A percentile compares a stretch with the other conserved stretches of the same genome.
Conservation (phyloP, 2,329 filamentous ascomycete genomes). For the Fusarium sp. region DNA sequence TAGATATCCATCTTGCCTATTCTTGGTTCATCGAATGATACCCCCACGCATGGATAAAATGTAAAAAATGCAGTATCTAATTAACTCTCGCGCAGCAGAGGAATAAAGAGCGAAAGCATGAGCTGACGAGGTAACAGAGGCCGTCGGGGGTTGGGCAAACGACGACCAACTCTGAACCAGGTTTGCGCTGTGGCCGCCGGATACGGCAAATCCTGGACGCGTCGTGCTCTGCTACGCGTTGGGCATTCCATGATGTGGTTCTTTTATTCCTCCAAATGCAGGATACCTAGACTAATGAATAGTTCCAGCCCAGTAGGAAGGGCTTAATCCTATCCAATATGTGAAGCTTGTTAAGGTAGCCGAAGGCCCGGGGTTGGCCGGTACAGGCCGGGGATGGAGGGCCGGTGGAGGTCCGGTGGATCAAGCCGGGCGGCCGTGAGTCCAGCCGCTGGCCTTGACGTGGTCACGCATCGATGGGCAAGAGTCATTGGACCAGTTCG, state of each 20-base stretch:
- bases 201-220: constrained; percentile 14
- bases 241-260: constrained; percentile 17
- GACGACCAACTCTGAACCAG: constrained; percentile 16
- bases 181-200: constrained; percentile 19
- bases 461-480: constrained; percentile 48
- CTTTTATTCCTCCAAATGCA: neutral
- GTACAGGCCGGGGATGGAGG: constrained; percentile 41
- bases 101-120: constrained; percentile 12
- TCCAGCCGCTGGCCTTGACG: constrained; percentile 47
- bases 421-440: constrained; percentile 42
- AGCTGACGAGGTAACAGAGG: constrained; percentile 4
- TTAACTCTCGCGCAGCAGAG: neutral
- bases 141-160: constrained; percentile 11
- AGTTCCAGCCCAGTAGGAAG: constrained; percentile 4
- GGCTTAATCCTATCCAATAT: constrained; percentile 26
- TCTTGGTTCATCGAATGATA: constrained; percentile 4
- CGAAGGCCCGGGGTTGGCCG: constrained; percentile 36
- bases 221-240: constrained; percentile 15
- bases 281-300: neutral
- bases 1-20: neutral
- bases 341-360: constrained; percentile 28
- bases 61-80: constrained; percentile 2
- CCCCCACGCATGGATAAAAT: constrained; percentile 25
- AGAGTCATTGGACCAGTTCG: constrained; percentile 42
- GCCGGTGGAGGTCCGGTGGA: constrained; percentile 44